Base-by-base conservation (phyloP, 139 green algal species). In the Pleodorina starrii region DNA sequence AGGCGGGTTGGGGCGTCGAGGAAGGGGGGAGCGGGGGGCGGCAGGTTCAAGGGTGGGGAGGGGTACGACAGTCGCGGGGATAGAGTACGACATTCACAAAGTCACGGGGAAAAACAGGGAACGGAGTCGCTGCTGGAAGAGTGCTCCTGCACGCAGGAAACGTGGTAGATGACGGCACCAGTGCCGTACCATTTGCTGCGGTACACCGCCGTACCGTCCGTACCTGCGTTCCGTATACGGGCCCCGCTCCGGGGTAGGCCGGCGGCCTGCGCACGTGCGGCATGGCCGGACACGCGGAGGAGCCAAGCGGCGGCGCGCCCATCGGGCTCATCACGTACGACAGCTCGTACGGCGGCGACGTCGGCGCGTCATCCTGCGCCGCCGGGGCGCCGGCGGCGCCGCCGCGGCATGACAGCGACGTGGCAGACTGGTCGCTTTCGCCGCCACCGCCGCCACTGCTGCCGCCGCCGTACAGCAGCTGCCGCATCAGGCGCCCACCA, bases 321-420 rank as follows among this genome's bases (percentile, higher is more conserved):
- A 6, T 76, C 68, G 68, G 68, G 32, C 68, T 76, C 68, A 46
- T 48, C 16, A 76, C 68, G 68, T 48, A 76, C 68, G 68, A 32
- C 68, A 76, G 68, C 16, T 76, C 68, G 68, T 48, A 48, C 68
- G 35, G 5, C 35, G 66, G 29, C 14, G 68, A 25, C 68, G 35
- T 46, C 63, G 63, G 29, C 3, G 29, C 63, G 63, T 7, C 63
- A 57, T 21, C 48, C 48, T 57, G 48, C 48, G n/a, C 54, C 29
- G 54, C 54, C n/a, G 63, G 19, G 35, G 32, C 63, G n/a, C 27
- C n/a, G 63, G 27, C 19, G 29, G 63, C 32, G 35, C 63, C 63
- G 29, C 63, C 63, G 63, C 63, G 29, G 63, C 63, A 73, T 36
- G 63, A 73, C 32, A 17, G 21, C n/a, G n/a, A n/a, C n/a, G n/a